Evolutionary conservation across 805 yeast species (phyloP).

Genomic region (Pichia sporocuriosa): DNA sequence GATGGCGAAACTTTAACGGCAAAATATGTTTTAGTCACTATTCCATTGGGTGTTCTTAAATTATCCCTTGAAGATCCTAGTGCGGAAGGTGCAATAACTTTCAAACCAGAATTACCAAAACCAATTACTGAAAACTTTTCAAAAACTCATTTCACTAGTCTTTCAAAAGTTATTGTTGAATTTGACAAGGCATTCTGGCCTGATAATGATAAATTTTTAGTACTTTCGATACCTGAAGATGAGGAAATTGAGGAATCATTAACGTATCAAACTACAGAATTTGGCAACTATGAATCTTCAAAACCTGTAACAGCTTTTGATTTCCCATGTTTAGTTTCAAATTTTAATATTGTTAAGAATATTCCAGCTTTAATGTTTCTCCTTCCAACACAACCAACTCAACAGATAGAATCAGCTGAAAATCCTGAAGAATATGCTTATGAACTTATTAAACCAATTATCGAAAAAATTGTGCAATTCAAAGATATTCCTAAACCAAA

Average conservation of each 20-base stretch:
- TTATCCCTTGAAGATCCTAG: slow-evolving; percentile 23
- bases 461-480: slow-evolving; percentile 25
- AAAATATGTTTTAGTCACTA: slow-evolving; percentile 40
- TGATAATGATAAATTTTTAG: slow-evolving; percentile 25
- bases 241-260: slow-evolving; percentile 1
- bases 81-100: slow-evolving; percentile 25
- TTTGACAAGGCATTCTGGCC: slow-evolving; percentile 41
- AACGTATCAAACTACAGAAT: not conserved
- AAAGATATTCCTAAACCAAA: slow-evolving; percentile 23
- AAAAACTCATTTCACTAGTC: slow-evolving; percentile 31
- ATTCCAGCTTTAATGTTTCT: slow-evolving; percentile 37
- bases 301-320: slow-evolving; percentile 21
- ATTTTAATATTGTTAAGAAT: slow-evolving; percentile 20
- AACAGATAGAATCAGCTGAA: slow-evolving; percentile 37
- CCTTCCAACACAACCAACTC: slow-evolving; percentile 43
- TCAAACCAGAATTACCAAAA: slow-evolving; percentile 33
- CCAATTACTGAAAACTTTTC: slow-evolving; percentile 24
- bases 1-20: slow-evolving; percentile 16
- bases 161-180: slow-evolving; percentile 41
- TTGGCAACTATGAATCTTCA: not conserved
- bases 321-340: slow-evolving; percentile 25
- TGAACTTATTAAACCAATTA: slow-evolving; percentile 36
- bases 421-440: slow-evolving; percentile 30
- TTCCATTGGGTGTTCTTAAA: slow-evolving; percentile 42
- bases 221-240: slow-evolving; percentile 24